These are phyloP conservation scores for Sporodiniella umbellata DNA, from an alignment of 371 early-diverging fungal genomes.

Conservation along the genomic window DNA sequence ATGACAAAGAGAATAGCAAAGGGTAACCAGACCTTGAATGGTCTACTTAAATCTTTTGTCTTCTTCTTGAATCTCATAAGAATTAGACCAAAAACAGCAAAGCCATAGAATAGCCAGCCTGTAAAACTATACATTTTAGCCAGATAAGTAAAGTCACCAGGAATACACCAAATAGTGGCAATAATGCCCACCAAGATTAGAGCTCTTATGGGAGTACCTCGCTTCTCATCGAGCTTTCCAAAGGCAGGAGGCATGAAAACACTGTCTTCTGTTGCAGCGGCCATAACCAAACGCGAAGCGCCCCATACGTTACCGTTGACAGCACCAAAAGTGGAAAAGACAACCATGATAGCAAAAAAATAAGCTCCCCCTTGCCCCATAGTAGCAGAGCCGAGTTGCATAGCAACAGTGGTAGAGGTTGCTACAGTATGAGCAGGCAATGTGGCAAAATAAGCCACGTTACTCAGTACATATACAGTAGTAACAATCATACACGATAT, in stretches of 20 bases:
- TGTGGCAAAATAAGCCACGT: conserved; percentile 59
- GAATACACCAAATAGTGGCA: conserved; percentile 38
- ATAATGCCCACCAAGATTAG: conserved; percentile 40
- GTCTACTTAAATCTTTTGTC: conserved; percentile 24
- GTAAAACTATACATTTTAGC: conserved; percentile 60
- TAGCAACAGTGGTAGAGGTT: conserved; percentile 31
- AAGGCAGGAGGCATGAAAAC: conserved; percentile 44
- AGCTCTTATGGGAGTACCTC: conserved; percentile 41
- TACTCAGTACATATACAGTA: conserved; percentile 51
- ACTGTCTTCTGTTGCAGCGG: conserved; percentile 45
- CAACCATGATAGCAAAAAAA: conserved; percentile 54
- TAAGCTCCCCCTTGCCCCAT: conserved; percentile 51
- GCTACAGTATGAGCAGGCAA: conserved; percentile 31
- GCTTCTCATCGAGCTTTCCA: conserved; percentile 28
- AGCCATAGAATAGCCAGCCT: conserved; percentile 58
- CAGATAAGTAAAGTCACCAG: conserved; percentile 50
- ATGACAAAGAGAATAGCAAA: conserved; percentile 32
- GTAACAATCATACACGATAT: conserved; percentile 51
- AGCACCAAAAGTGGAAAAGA: conserved; percentile 43
- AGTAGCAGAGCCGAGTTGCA: conserved; percentile 47
- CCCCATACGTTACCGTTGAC: conserved; percentile 50
- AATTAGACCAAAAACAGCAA: conserved; percentile 30
- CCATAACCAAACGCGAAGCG: conserved; percentile 32
- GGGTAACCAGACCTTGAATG: conserved; percentile 38
- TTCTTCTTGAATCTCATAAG: conserved; percentile 32